These are phyloP conservation scores for Emergomyces pasteurianus DNA, from an alignment of 2,329 filamentous ascomycete genomes.

Conservation along the genomic window DNA sequence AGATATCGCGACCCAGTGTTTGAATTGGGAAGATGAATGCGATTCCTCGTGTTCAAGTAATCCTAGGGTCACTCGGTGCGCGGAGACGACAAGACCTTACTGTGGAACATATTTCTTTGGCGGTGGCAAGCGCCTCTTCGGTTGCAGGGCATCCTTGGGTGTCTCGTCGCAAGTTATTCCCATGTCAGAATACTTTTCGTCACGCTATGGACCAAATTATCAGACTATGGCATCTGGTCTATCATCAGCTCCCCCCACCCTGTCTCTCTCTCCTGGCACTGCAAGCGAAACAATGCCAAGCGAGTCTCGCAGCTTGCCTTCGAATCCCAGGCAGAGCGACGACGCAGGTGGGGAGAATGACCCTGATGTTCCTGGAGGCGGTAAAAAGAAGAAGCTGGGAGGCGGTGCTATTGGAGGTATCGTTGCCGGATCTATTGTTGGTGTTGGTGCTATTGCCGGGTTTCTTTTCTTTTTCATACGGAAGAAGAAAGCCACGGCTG, in stretches of 20 bases:
- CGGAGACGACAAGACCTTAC: conserved; percentile 8
- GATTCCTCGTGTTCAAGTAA: conserved; percentile 6
- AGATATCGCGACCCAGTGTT: conserved; percentile 9
- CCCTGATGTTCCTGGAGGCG: not conserved
- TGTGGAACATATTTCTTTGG: conserved; percentile 12
- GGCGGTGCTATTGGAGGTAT: conserved; percentile 13
- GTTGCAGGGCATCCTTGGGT: conserved; percentile 8
- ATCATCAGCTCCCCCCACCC: not conserved
- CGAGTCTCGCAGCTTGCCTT: not conserved
- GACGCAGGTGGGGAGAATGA: not conserved
- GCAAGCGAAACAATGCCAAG: not conserved
- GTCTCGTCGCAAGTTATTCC: conserved; percentile 7
- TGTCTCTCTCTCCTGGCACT: not conserved
- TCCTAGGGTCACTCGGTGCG: conserved; percentile 5
- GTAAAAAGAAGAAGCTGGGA: not conserved
- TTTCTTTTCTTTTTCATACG: conserved; percentile 9
- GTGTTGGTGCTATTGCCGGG: conserved; percentile 6
- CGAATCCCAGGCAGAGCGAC: not conserved
- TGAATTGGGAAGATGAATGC: conserved; percentile 7
- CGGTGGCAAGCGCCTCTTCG: conserved; percentile 5
- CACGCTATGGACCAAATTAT: conserved; percentile 9
- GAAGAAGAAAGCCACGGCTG: conserved; percentile 4
- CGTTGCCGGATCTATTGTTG: conserved; percentile 8
- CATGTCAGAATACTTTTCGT: conserved; percentile 11
- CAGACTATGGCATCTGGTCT: not conserved